phyloP scores from a whole-genome alignment of 139 green algal species.

The Desmodesmus armatus region DNA sequence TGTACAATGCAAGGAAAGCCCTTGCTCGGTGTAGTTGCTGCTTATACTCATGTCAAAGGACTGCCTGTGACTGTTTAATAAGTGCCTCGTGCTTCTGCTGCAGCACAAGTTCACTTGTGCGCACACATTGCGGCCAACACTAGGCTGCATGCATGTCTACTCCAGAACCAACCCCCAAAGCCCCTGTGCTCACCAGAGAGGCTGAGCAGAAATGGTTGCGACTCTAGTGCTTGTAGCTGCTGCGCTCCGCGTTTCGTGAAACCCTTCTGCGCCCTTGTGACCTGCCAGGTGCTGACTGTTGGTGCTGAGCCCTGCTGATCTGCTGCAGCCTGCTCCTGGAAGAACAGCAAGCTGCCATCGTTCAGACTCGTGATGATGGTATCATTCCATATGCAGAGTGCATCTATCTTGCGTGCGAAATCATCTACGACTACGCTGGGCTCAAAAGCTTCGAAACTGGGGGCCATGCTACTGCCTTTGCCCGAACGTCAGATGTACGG shows the following conservation, averaged over 20 bases:
- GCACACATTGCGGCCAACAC: too few species aligned
- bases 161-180: too few species aligned
- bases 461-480: too few species aligned
- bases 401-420: constrained; percentile 52
- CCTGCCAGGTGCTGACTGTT: constrained; percentile 45
- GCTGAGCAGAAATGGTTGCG: constrained; percentile 43
- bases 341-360: constrained; percentile 59
- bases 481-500: background rate
- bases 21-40: background rate
- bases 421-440: constrained; percentile 51
- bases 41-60: background rate
- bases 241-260: constrained; percentile 23
- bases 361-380: constrained; percentile 47
- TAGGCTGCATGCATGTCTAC: too few species aligned
- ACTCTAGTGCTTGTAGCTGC: constrained; percentile 42
- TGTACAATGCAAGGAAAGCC: too few species aligned
- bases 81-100: background rate
- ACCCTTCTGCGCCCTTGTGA: constrained; percentile 39
- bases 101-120: background rate
- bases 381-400: constrained; percentile 31
- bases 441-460: constrained; percentile 53
- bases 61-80: background rate
- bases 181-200: constrained; percentile 26
- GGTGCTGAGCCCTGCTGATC: background rate
- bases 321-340: constrained; percentile 24